A percentile compares a stretch with the other conserved stretches of the same genome.
Evolutionary conservation across 176 grass and related monocot species (phyloP).

Genomic region (Raddia guianensis): DNA sequence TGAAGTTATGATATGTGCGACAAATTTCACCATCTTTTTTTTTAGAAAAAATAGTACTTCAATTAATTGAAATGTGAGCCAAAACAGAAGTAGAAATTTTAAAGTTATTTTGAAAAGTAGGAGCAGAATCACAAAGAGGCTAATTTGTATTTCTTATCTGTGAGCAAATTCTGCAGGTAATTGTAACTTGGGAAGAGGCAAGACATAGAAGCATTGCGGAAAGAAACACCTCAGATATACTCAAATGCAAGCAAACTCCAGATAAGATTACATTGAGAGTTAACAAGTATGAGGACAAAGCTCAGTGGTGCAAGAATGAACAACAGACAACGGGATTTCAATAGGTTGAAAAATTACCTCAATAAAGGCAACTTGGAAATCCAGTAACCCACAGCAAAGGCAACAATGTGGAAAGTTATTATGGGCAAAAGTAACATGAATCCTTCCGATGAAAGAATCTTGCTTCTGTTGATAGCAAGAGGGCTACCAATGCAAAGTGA

Average conservation of each 20-base stretch:
- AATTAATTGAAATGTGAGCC: not conserved
- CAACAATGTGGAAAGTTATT: conserved; percentile 73
- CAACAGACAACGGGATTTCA: conserved; percentile 5
- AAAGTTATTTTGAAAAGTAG: not conserved
- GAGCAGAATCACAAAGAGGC: not conserved
- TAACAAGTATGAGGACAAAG: not conserved
- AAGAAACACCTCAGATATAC: not conserved
- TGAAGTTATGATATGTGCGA: not conserved
- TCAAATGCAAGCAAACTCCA: not conserved
- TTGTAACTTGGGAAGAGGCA: not conserved
- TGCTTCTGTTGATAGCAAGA: conserved; percentile 86
- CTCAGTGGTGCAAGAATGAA: not conserved
- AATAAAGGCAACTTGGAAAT: conserved; percentile 74
- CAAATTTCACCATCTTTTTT: not conserved
- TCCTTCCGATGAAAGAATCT: conserved; percentile 74
- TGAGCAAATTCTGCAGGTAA: not conserved
- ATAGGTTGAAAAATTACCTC: conserved; percentile 54
- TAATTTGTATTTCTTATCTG: not conserved
- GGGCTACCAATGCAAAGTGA: conserved; percentile 93
- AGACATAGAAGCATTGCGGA: not conserved
- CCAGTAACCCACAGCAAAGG: conserved; percentile 80
- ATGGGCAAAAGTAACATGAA: conserved; percentile 78
- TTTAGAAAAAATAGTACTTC: not conserved
- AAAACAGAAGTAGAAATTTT: not conserved
- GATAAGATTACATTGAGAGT: not conserved